Conservation (phyloP, 352 stramenopile genomes). For the Pythium vanterpoolii region DNA sequence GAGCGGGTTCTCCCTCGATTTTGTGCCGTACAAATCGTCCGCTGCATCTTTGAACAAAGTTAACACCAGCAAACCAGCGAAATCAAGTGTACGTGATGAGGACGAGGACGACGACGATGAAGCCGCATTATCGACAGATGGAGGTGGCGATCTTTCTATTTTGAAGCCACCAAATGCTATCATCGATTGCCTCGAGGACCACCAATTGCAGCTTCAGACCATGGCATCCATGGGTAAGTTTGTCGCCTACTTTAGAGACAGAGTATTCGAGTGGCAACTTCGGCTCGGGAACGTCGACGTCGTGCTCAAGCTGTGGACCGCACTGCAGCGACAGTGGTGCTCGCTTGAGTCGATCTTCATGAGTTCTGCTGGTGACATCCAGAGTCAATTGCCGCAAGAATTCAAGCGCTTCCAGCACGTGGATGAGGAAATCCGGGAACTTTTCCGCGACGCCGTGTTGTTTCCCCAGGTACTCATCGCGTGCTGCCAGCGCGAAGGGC, state of each 20-base stretch:
- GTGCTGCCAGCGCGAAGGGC: constrained; percentile 73
- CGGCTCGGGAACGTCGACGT: constrained; percentile 91
- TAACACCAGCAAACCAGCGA: neutral
- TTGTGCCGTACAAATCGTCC: constrained; percentile 88
- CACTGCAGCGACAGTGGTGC: constrained; percentile 89
- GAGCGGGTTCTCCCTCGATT: constrained; percentile 90
- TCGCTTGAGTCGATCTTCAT: constrained; percentile 96
- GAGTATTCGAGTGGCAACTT: constrained; percentile 94
- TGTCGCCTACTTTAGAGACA: constrained; percentile 94
- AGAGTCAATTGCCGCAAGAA: constrained; percentile 89
- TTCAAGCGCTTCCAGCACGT: constrained; percentile 88
- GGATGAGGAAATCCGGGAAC: constrained; percentile 83
- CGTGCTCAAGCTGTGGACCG: constrained; percentile 92
- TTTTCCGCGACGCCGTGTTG: constrained; percentile 58
- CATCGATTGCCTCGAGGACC: constrained; percentile 93
- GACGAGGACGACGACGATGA: constrained; percentile 35
- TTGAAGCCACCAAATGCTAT: constrained; percentile 90
- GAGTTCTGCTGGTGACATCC: constrained; percentile 89
- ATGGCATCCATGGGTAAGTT: constrained; percentile 97
- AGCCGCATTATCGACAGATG: neutral
- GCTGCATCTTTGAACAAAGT: constrained; percentile 1
- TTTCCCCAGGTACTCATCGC: constrained; percentile 68
- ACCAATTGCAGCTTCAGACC: constrained; percentile 94
- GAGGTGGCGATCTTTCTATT: constrained; percentile 76
- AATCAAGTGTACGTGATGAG: constrained; percentile 8